Evolutionary conservation across 2,329 filamentous ascomycete species (phyloP).

Genomic region (Hypocrella siamensis): DNA sequence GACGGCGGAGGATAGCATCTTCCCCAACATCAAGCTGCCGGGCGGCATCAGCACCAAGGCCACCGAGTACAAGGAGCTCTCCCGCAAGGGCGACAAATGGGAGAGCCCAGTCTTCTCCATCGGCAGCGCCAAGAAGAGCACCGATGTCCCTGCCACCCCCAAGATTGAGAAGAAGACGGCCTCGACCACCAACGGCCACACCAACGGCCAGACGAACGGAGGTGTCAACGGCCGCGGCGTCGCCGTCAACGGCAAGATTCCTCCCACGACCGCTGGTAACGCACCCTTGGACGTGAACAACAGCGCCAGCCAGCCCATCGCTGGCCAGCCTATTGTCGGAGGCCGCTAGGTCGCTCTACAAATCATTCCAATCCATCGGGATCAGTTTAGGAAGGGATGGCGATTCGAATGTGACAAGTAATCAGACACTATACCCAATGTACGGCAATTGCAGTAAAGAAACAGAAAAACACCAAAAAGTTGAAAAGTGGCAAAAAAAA

Average conservation of each 20-base stretch:
- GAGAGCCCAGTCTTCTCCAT: conserved; percentile 88
- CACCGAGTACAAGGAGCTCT: conserved; percentile 80
- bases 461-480: no score
- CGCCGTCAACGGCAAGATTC: conserved; percentile 4
- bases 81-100: conserved; percentile 81
- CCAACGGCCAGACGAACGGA: conserved; percentile 9
- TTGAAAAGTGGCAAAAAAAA: no score
- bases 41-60: conserved; percentile 80
- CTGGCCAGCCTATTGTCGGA: no score
- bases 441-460: no score
- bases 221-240: conserved; percentile 6
- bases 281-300: no score
- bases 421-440: no score
- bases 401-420: no score
- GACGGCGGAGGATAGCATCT: conserved; percentile 70
- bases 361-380: no score
- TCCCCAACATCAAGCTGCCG: conserved; percentile 74
- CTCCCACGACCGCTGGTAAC: no score
- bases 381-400: no score
- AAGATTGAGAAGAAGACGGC: conserved; percentile 30
- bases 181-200: conserved; percentile 7
- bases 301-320: no score
- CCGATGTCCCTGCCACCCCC: conserved; percentile 49
- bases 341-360: no score
- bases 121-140: conserved; percentile 58